phyloP scores from a whole-genome alignment of 495 filamentous ascomycete species.

The Penicillium samsonianum region DNA sequence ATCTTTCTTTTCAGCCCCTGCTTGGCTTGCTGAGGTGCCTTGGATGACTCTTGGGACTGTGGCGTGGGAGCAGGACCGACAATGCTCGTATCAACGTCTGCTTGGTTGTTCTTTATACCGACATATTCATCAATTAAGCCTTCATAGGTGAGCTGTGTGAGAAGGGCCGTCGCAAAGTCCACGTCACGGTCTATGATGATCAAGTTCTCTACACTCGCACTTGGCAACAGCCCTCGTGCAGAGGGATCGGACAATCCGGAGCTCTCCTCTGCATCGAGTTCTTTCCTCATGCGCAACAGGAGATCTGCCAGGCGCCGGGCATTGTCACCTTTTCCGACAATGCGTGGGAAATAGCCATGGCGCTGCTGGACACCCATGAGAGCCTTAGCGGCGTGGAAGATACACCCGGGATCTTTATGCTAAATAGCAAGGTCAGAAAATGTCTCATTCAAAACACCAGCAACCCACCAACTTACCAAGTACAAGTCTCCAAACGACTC shows the following conservation, averaged over 20 bases:
- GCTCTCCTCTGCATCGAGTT: conserved; percentile 80
- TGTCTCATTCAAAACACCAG: not conserved
- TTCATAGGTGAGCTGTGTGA: conserved; percentile 97
- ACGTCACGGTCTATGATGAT: conserved; percentile 96
- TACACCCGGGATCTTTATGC: conserved; percentile 87
- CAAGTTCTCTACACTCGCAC: conserved; percentile 79
- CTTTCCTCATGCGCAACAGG: conserved; percentile 88
- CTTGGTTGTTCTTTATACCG: conserved; percentile 81
- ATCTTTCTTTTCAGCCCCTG: conserved; percentile 85
- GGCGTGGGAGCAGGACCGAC: conserved; percentile 68
- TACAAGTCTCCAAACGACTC: conserved; percentile 85
- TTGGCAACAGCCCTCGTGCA: conserved; percentile 74
- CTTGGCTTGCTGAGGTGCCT: conserved; percentile 53
- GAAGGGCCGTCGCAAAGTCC: conserved; percentile 84
- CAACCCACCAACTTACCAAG: conserved; percentile 53
- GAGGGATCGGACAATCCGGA: conserved; percentile 55
- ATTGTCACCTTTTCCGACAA: conserved; percentile 95
- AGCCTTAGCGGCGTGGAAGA: conserved; percentile 86
- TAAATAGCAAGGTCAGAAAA: conserved; percentile 26
- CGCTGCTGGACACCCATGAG: conserved; percentile 92
- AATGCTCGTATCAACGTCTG: conserved; percentile 90
- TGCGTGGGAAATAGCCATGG: conserved; percentile 91
- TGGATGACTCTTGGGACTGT: conserved; percentile 55
- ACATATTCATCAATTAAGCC: conserved; percentile 94
- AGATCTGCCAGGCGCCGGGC: conserved; percentile 86